Base-by-base conservation (phyloP, 768 basidiomycete species). In the Amanita rubescens region DNA sequence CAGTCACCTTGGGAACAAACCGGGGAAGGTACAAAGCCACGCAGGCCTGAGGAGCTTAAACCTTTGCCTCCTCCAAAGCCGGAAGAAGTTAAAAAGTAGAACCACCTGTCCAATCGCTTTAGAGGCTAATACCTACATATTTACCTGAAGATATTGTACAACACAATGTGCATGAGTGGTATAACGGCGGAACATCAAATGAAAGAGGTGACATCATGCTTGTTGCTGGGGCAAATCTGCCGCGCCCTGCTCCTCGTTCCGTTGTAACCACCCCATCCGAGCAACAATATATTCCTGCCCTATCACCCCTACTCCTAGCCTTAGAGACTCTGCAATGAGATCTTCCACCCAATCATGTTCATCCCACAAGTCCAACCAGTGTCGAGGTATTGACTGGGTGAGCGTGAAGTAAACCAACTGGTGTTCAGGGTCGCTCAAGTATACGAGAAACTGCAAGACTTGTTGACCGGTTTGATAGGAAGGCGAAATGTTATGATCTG, bases 281-380 rank as follows among this genome's bases (percentile, higher is more conserved):
- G 81, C 76, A 38, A 85, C 88, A 12, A 94, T 75, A 62, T 94
- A 94, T 62, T 95, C 91, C 69, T 97, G 94, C 2, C 93, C 93
- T 55, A 97, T 72, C 15, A 94, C 81, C 70, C 97, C 94, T 25
- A 95, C 82, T 7, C 87, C 90, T 12, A 91, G 74, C 53, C 90
- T 74, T 54, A 99, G 69, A 0, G 82, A 80, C 62, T 97, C 95
- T 3, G 94, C 94, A 56, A 97, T 79, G 35, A 88, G 67, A 63
- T 99, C 94, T 68, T 99, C 96, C 11, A 98, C 94, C 96, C 96
- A 95, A 41, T 90, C 86, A 65, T 92, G 88, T 58, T 85, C 77
- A 62, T 96, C 94, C 85, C 93, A 95, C 41, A 93, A 72, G 4
- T 83, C 82, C 52, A 98, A 66, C 96, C 96, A 99, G 47, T 77